Evolutionary conservation across 257 asterid species (phyloP).

Genomic region (Oldenlandia corymbosa): DNA sequence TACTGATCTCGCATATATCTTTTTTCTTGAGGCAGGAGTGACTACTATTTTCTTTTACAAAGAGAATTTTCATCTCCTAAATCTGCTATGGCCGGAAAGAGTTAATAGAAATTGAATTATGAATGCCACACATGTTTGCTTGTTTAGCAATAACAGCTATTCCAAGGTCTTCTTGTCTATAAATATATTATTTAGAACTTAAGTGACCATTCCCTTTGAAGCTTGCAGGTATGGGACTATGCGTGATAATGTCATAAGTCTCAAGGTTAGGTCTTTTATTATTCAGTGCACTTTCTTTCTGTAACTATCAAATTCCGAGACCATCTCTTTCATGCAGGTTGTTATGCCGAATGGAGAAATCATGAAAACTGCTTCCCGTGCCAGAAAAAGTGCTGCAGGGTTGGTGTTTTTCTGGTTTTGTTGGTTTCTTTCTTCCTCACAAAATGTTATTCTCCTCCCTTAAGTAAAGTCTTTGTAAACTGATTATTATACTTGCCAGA

Average conservation of each 20-base stretch:
- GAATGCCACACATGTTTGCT: background rate
- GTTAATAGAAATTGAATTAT: too few species aligned
- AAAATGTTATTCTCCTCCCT: background rate
- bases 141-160: background rate
- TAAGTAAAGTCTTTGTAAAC: background rate
- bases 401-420: constrained; percentile 25
- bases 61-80: too few species aligned
- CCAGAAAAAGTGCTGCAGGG: constrained; percentile 99
- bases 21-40: too few species aligned
- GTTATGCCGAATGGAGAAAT: constrained; percentile 90
- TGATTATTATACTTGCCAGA: background rate
- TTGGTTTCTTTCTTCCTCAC: background rate
- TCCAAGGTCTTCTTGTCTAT: background rate
- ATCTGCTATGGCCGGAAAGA: too few species aligned
- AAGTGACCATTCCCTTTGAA: constrained; percentile 40
- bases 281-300: constrained; percentile 15
- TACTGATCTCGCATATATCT: too few species aligned
- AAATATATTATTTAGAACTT: constrained; percentile 22
- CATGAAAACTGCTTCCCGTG: constrained; percentile 93
- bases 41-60: too few species aligned
- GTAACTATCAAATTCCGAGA: constrained; percentile 17
- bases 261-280: constrained; percentile 60
- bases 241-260: constrained; percentile 96
- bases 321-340: constrained; percentile 41
- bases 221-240: constrained; percentile 95